Evolutionary conservation across 805 yeast species (phyloP).

Genomic region (Candida pseudoglaebosa): DNA sequence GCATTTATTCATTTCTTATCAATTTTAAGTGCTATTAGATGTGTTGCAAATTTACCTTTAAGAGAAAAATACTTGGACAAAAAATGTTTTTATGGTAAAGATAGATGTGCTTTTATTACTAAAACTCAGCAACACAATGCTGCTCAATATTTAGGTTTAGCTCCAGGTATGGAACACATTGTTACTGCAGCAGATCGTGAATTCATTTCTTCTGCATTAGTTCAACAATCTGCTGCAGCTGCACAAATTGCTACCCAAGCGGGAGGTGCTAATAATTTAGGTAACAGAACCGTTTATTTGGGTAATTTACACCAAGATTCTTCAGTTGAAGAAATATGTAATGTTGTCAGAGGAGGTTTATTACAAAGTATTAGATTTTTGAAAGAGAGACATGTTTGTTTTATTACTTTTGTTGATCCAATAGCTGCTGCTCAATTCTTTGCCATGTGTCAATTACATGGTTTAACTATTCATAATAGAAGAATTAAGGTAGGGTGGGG

Average conservation of each 20-base stretch:
- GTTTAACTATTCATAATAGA: conserved; percentile 79
- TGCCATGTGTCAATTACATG: conserved; percentile 90
- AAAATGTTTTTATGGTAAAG: conserved; percentile 88
- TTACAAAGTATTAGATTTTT: conserved; percentile 78
- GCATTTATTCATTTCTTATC: conserved; percentile 90
- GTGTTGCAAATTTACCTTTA: conserved; percentile 70
- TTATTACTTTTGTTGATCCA: conserved; percentile 93
- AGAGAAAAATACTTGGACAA: conserved; percentile 66
- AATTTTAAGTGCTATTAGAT: conserved; percentile 80
- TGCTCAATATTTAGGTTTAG: conserved; percentile 87
- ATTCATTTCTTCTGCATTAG: conserved; percentile 66
- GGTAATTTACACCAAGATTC: conserved; percentile 89
- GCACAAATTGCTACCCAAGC: conserved; percentile 96
- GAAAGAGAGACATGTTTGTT: conserved; percentile 85
- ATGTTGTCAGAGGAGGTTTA: conserved; percentile 92
- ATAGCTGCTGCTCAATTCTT: conserved; percentile 97
- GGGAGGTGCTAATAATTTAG: conserved; percentile 88
- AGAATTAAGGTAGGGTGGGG: conserved; percentile 97
- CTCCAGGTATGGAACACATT: conserved; percentile 82
- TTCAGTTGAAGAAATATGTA: conserved; percentile 89
- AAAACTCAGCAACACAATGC: conserved; percentile 97
- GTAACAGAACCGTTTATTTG: conserved; percentile 88
- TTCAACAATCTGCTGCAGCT: conserved; percentile 94
- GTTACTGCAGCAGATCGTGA: conserved; percentile 67
- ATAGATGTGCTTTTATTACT: conserved; percentile 90